A percentile compares a stretch with the other conserved stretches of the same genome.
Evolutionary conservation across 768 basidiomycete genomes (phyloP).

Genomic region (Galerina marginata): DNA sequence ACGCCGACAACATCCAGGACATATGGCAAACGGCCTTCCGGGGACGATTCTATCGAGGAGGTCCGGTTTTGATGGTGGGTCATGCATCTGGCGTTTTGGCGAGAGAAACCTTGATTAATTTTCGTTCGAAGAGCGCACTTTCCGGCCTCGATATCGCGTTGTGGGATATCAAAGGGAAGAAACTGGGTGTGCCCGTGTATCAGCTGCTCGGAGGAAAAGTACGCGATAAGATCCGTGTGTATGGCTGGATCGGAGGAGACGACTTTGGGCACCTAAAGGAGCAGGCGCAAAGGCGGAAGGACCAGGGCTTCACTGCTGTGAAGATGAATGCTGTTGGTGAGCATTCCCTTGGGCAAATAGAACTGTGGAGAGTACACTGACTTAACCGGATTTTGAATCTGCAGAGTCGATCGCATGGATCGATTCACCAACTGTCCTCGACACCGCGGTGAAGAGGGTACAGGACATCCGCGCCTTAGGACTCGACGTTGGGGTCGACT

Average conservation of each 20-base stretch:
- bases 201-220: slow-evolving; percentile 75
- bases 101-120: not conserved
- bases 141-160: slow-evolving; percentile 73
- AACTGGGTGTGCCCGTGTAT: slow-evolving; percentile 67
- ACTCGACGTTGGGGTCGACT: slow-evolving; percentile 71
- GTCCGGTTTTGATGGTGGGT: slow-evolving; percentile 69
- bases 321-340: slow-evolving; percentile 74
- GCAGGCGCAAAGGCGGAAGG: slow-evolving; percentile 57
- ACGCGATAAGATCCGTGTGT: slow-evolving; percentile 61
- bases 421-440: slow-evolving; percentile 59
- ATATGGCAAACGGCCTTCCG: slow-evolving; percentile 73
- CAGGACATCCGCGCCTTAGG: slow-evolving; percentile 56
- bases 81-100: not conserved
- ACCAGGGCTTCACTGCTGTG: slow-evolving; percentile 70
- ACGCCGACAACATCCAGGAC: slow-evolving; percentile 71
- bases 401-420: slow-evolving; percentile 56
- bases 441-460: slow-evolving; percentile 57
- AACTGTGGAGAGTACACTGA: not conserved
- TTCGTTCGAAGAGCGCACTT: slow-evolving; percentile 46
- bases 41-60: slow-evolving; percentile 75
- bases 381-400: not conserved
- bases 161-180: slow-evolving; percentile 84
- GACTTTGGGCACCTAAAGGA: slow-evolving; percentile 56
- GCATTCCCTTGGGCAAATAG: slow-evolving; percentile 7
- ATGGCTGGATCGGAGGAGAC: slow-evolving; percentile 66